Conservation (phyloP, 306 rosid species). For the Spatholobus suberectus region DNA sequence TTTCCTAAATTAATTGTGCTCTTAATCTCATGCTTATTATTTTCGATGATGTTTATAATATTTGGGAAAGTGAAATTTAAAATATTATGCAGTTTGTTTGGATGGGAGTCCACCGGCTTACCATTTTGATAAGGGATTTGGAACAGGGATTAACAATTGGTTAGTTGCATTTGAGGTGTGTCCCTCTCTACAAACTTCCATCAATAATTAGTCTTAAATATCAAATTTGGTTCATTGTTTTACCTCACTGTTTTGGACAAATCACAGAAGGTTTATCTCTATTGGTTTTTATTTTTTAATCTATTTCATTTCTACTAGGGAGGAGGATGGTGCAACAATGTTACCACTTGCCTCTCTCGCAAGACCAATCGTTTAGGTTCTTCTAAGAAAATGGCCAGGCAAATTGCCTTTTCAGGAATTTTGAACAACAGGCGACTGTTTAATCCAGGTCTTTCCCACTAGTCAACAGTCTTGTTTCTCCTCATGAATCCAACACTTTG, state of each 20-base stretch:
- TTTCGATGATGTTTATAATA: constrained; percentile 13
- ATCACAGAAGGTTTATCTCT: background rate
- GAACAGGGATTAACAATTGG: constrained; percentile 87
- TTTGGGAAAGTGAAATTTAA: constrained; percentile 26
- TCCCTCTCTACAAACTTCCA: constrained; percentile 36
- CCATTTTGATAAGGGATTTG: constrained; percentile 75
- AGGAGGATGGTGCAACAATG: constrained; percentile 99
- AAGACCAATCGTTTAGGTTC: constrained; percentile 81
- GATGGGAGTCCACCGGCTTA: constrained; percentile 98
- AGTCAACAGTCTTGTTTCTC: background rate
- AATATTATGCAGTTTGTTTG: constrained; percentile 76
- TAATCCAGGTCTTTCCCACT: constrained; percentile 76
- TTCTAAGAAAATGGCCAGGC: constrained; percentile 71
- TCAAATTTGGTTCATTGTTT: background rate
- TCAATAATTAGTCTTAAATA: background rate
- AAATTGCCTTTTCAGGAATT: constrained; percentile 78
- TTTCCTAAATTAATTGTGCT: constrained; percentile 5
- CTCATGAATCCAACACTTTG: background rate
- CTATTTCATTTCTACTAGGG: constrained; percentile 61
- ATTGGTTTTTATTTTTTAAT: constrained; percentile 14
- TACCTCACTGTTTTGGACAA: background rate
- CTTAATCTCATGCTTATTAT: background rate
- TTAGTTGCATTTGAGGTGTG: constrained; percentile 85
- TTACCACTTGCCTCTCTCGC: constrained; percentile 80
- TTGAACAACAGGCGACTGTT: constrained; percentile 53